Conservation (phyloP, 768 basidiomycete genomes). For the Lentinula guzmanii region DNA sequence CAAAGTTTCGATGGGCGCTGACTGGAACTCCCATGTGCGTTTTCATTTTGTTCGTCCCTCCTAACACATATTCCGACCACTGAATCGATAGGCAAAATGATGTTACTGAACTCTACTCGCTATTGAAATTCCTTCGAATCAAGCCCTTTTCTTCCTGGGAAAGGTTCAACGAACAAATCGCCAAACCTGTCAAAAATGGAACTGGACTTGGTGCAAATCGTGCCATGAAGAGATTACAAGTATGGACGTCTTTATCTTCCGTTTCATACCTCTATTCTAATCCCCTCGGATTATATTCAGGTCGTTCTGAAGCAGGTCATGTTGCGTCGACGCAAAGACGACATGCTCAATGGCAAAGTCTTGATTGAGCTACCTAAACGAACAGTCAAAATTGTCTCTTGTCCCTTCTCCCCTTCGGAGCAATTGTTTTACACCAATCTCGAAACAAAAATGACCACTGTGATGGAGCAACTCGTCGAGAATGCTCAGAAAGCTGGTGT, state of each 20-base stretch:
- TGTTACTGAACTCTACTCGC: conserved; percentile 83
- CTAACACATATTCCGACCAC: background rate
- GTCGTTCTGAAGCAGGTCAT: conserved; percentile 81
- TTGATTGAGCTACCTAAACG: conserved; percentile 79
- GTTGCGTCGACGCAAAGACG: conserved; percentile 81
- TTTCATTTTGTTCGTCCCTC: conserved; percentile 5
- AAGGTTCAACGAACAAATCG: conserved; percentile 74
- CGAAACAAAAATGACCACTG: conserved; percentile 58
- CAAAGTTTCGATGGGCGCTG: conserved; percentile 82
- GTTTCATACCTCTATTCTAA: background rate
- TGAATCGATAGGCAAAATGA: conserved; percentile 65
- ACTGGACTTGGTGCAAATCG: conserved; percentile 46
- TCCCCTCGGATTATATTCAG: conserved; percentile 22
- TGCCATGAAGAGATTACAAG: conserved; percentile 84
- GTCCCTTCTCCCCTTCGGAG: conserved; percentile 74
- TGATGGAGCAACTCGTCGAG: conserved; percentile 62
- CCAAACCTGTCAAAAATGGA: conserved; percentile 71
- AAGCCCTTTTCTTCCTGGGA: conserved; percentile 77
- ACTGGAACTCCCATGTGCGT: conserved; percentile 77
- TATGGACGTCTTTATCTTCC: conserved; percentile 16
- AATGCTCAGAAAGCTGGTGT: conserved; percentile 17
- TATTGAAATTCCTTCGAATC: conserved; percentile 84
- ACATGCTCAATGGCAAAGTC: conserved; percentile 71
- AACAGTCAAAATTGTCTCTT: conserved; percentile 63
- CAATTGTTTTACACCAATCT: conserved; percentile 72